Conservation (phyloP, 2,329 filamentous ascomycete species). For the Talaromyces sp. region DNA sequence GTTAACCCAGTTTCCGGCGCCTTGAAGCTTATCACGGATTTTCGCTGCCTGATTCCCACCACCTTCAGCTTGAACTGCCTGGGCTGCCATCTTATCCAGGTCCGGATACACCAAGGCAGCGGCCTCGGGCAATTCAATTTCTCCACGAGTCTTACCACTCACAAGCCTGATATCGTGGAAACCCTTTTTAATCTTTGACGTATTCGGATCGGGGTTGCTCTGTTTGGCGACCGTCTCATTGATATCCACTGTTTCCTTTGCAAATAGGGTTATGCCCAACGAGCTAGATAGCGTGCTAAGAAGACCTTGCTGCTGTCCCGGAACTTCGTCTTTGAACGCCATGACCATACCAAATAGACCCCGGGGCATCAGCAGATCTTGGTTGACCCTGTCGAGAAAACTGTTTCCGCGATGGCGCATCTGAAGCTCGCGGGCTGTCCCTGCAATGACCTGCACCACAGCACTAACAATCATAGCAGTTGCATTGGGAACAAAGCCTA, state of each 20-base stretch:
- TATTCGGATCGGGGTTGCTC: not conserved
- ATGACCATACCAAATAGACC: constrained; percentile 54
- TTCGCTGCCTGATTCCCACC: not conserved
- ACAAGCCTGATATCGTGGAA: constrained; percentile 32
- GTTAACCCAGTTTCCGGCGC: not conserved
- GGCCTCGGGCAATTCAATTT: constrained; percentile 38
- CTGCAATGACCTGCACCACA: not conserved
- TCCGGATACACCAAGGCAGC: constrained; percentile 48
- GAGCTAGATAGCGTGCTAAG: not conserved
- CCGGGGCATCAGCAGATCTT: constrained; percentile 51
- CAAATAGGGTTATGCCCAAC: not conserved
- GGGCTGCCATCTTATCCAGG: constrained; percentile 26
- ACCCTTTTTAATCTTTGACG: constrained; percentile 9
- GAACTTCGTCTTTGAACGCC: constrained; percentile 38
- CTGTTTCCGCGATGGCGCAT: constrained; percentile 40
- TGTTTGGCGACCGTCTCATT: not conserved
- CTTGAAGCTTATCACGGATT: not conserved
- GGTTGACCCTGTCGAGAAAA: constrained; percentile 54
- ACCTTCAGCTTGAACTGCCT: not conserved
- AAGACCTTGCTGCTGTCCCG: not conserved
- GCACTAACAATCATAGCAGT: not conserved
- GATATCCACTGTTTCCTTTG: not conserved
- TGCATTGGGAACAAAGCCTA: too few relatives aligned
- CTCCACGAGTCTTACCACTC: constrained; percentile 35
- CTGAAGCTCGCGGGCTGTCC: constrained; percentile 1